Conservation (phyloP, 768 basidiomycete species). For the Boletus reticulatus region DNA sequence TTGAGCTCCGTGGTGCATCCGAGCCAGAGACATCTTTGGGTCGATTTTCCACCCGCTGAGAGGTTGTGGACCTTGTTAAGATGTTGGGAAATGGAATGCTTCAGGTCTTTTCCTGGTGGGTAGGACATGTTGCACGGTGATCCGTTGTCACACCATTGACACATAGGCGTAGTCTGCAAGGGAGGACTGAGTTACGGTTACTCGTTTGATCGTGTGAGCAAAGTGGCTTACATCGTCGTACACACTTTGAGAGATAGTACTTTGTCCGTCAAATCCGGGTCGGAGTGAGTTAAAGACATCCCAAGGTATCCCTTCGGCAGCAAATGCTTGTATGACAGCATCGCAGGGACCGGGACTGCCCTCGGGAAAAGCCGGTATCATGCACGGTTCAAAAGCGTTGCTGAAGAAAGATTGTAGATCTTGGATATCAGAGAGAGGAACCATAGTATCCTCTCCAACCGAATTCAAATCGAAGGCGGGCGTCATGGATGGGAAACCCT, state of each 20-base stretch:
- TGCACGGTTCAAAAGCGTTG: background rate
- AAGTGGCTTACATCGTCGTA: constrained; percentile 1
- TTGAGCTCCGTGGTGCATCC: constrained; percentile 24
- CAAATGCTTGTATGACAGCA: background rate
- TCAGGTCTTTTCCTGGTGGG: background rate
- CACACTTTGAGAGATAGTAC: background rate
- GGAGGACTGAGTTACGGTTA: background rate
- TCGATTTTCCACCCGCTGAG: constrained; percentile 3
- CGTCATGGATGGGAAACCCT: background rate
- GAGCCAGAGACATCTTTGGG: constrained; percentile 13
- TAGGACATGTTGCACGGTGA: background rate
- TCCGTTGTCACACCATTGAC: constrained; percentile 11
- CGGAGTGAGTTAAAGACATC: background rate
- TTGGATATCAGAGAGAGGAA: background rate
- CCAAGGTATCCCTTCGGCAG: background rate
- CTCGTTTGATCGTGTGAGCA: background rate
- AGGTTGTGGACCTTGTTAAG: constrained; percentile 4
- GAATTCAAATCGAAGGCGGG: background rate
- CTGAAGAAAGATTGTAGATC: too few species aligned
- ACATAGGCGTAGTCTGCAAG: background rate
- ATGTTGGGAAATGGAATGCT: constrained; percentile 14
- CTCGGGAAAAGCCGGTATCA: background rate
- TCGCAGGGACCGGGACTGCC: background rate
- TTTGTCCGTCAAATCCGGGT: background rate
- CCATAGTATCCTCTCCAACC: background rate